Conservation (phyloP, 2,329 filamentous ascomycete genomes). For the Fusarium liriodendri region DNA sequence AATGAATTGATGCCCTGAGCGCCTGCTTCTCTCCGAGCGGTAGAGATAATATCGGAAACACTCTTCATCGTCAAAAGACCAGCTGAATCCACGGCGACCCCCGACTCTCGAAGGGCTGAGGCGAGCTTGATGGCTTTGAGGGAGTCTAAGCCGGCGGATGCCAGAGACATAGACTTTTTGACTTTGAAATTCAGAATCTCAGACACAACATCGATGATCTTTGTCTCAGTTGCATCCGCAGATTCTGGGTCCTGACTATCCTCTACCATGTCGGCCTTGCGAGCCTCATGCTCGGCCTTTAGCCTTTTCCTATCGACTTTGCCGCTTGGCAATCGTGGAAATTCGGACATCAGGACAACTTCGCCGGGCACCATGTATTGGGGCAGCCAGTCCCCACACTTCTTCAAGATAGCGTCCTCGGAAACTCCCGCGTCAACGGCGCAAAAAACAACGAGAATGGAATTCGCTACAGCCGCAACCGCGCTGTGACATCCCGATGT, state of each 20-base stretch:
- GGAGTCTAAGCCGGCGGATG: slow-evolving; percentile 73
- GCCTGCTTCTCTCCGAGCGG: slow-evolving; percentile 10
- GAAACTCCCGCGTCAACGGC: slow-evolving; percentile 58
- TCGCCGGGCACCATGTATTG: slow-evolving; percentile 86
- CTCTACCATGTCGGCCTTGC: slow-evolving; percentile 21
- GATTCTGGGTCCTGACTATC: slow-evolving; percentile 20
- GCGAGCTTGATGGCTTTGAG: slow-evolving; percentile 63
- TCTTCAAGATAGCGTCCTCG: slow-evolving; percentile 61
- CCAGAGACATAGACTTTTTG: slow-evolving; percentile 56
- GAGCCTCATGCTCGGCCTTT: slow-evolving; percentile 58
- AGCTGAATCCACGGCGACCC: slow-evolving; percentile 66
- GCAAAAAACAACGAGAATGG: slow-evolving; percentile 80
- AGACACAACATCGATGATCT: slow-evolving; percentile 55
- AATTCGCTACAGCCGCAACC: slow-evolving; percentile 74
- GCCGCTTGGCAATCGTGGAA: slow-evolving; percentile 84
- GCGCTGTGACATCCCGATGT: slow-evolving; percentile 72
- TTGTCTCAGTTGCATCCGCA: slow-evolving; percentile 33
- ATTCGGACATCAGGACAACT: slow-evolving; percentile 69
- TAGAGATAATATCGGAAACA: slow-evolving; percentile 46
- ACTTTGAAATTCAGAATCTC: slow-evolving; percentile 54
- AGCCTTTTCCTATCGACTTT: slow-evolving; percentile 81
- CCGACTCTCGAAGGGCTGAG: slow-evolving; percentile 68
- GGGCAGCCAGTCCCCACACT: slow-evolving; percentile 81
- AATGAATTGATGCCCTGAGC: background rate
- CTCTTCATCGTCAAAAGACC: slow-evolving; percentile 70